These are phyloP conservation scores for Pseudogymnoascus sp. DNA, from an alignment of 2,329 filamentous ascomycete species.

Conservation along the genomic window DNA sequence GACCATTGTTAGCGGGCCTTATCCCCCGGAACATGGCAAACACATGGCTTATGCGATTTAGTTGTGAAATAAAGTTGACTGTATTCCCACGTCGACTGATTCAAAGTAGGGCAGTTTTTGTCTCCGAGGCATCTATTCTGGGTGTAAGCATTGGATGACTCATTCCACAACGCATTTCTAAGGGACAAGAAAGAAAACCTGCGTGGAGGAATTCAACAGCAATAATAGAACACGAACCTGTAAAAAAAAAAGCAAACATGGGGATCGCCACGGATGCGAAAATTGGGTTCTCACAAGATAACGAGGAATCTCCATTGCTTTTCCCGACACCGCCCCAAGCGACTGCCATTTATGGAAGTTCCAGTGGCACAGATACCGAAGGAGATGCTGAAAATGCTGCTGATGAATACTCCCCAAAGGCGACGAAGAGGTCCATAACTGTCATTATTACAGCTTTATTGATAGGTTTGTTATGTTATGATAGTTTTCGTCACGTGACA, in stretches of 20 bases:
- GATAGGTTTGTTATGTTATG: neutral
- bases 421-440: neutral
- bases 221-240: neutral
- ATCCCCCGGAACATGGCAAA: neutral
- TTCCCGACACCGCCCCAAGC: neutral
- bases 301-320: neutral
- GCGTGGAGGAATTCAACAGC: neutral
- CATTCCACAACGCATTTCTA: neutral
- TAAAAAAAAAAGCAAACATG: neutral
- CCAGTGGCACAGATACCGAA: neutral
- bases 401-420: neutral
- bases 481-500: neutral
- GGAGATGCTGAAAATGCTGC: neutral
- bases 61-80: neutral
- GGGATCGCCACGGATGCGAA: neutral
- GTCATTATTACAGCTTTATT: neutral
- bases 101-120: neutral
- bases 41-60: neutral
- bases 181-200: neutral
- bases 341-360: neutral
- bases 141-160: neutral
- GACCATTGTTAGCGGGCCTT: neutral
- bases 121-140: neutral
- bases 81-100: neutral
- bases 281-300: neutral